phyloP scores from a whole-genome alignment of 345 rosid species.

The Eucalyptus polyanthemos region DNA sequence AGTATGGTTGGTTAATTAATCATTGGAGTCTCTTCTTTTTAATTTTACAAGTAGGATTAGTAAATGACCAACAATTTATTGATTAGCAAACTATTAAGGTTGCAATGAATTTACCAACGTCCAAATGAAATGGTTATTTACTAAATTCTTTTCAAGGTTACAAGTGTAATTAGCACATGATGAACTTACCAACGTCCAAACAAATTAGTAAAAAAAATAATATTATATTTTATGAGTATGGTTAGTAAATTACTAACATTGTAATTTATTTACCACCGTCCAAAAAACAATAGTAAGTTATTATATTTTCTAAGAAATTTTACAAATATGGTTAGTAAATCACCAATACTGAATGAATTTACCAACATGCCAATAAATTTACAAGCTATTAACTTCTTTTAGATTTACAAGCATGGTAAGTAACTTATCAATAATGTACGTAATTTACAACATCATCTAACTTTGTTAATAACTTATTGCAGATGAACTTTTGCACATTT shows the following conservation, averaged over 20 bases:
- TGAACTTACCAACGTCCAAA: background rate
- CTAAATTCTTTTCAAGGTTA: background rate
- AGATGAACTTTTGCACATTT: accelerated
- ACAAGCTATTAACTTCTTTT: background rate
- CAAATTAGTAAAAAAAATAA: background rate
- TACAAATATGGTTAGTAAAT: background rate
- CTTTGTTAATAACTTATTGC: background rate
- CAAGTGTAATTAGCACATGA: background rate
- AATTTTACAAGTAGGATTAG: background rate
- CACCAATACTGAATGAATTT: background rate
- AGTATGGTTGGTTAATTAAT: background rate
- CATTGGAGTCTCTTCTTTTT: background rate
- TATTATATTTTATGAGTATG: background rate
- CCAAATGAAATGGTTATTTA: background rate
- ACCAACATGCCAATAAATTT: background rate
- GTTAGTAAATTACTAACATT: background rate
- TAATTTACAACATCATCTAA: background rate
- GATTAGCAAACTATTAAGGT: background rate
- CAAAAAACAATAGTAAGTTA: background rate
- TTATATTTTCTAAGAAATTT: background rate
- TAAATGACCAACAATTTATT: background rate
- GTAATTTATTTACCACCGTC: accelerated
- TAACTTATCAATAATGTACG: background rate
- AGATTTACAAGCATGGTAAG: background rate
- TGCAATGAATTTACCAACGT: background rate